phyloP scores from a whole-genome alignment of 1,284 basidiomycete genomes.

The Tetrapyrgos nigripes region DNA sequence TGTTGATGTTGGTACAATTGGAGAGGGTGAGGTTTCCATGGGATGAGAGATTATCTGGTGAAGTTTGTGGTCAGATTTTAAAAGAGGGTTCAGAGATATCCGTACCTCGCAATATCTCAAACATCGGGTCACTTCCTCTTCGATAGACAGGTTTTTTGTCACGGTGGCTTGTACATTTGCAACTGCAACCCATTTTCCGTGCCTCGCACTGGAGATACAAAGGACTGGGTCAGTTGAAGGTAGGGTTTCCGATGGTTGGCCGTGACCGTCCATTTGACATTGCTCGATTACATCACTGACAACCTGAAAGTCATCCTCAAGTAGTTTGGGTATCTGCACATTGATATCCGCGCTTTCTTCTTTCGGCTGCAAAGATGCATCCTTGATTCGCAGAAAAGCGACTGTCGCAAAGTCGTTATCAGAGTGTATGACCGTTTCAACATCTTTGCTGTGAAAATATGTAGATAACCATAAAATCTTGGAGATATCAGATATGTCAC shows the following conservation, averaged over 20 bases:
- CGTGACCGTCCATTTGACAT: not conserved
- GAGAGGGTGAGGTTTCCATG: constrained; percentile 55
- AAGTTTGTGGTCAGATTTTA: constrained; percentile 20
- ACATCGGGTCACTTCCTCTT: constrained; percentile 69
- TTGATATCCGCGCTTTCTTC: constrained; percentile 15
- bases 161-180: constrained; percentile 54
- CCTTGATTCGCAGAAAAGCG: constrained; percentile 84
- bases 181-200: constrained; percentile 62
- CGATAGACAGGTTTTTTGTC: constrained; percentile 43
- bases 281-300: constrained; percentile 28
- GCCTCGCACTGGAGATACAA: constrained; percentile 11
- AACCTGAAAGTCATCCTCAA: constrained; percentile 49
- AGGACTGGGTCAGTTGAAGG: not conserved
- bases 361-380: constrained; percentile 69
- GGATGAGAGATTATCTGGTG: constrained; percentile 53
- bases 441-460: constrained; percentile 53
- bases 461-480: constrained; percentile 7
- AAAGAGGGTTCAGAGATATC: not conserved
- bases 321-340: constrained; percentile 52
- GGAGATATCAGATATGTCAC: constrained; percentile 29
- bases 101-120: constrained; percentile 61
- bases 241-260: not conserved
- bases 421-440: constrained; percentile 77
- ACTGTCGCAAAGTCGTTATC: constrained; percentile 84
- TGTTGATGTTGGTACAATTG: constrained; percentile 80